Percentiles rank a stretch among this genome's conserved stretches.
These are phyloP conservation scores for Cubamyces lactineus DNA, from an alignment of 768 basidiomycete genomes.

Conservation along the genomic window DNA sequence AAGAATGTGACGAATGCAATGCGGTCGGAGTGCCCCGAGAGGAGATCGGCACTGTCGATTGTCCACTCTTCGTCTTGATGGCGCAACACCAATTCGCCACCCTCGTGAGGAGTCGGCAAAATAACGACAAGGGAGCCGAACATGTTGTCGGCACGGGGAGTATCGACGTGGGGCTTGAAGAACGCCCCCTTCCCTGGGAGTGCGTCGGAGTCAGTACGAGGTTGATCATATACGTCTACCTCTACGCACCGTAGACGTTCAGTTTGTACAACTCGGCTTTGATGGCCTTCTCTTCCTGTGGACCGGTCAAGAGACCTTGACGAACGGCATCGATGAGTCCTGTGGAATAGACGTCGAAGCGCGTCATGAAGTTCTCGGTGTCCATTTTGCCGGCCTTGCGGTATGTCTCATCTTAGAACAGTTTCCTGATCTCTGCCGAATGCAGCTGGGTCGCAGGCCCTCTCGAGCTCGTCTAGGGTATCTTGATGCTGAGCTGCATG, in stretches of 20 bases:
- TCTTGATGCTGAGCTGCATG: neutral
- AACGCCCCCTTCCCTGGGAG: conserved; percentile 29
- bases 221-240: neutral
- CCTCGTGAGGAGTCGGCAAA: conserved; percentile 49
- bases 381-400: conserved; percentile 35
- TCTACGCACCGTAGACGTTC: conserved; percentile 33
- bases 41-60: conserved; percentile 38
- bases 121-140: conserved; percentile 54
- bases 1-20: conserved; percentile 46
- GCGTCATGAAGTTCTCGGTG: conserved; percentile 20
- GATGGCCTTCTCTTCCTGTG: conserved; percentile 13
- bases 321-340: conserved; percentile 11
- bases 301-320: conserved; percentile 2
- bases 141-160: conserved; percentile 29
- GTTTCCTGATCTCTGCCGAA: conserved; percentile 27
- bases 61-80: conserved; percentile 19
- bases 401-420: conserved; percentile 30
- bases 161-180: conserved; percentile 36
- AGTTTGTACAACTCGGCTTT: conserved; percentile 32
- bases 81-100: conserved; percentile 45
- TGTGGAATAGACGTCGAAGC: conserved; percentile 14
- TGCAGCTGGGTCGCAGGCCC: conserved; percentile 28
- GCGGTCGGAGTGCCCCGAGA: conserved; percentile 17
- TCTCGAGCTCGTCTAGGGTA: conserved; percentile 15
- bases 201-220: no score